Percentiles rank a stretch among this genome's conserved stretches.
phyloP scores from a whole-genome alignment of 202 grass and related monocot species.

The Setaria viridis region DNA sequence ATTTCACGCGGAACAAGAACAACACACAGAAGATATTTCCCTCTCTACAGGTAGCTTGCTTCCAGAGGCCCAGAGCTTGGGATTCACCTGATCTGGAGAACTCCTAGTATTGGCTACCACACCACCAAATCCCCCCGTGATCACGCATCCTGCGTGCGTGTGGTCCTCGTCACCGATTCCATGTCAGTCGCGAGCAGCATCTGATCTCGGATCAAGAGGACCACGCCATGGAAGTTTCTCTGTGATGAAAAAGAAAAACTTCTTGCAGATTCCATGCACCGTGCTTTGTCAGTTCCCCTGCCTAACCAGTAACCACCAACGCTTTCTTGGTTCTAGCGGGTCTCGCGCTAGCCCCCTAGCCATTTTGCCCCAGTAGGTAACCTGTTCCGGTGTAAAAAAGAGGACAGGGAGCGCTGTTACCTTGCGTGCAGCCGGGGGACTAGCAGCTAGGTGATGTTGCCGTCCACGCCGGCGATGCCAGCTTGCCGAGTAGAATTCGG shows the following conservation, averaged over 20 bases:
- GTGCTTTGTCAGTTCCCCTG: constrained; percentile 13
- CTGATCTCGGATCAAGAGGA: not conserved
- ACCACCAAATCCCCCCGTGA: not conserved
- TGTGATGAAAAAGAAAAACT: not conserved
- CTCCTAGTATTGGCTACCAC: not conserved
- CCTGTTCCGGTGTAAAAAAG: constrained; percentile 2
- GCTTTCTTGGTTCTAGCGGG: not conserved
- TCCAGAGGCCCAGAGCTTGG: no score
- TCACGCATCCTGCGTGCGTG: not conserved
- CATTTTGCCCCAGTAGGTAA: constrained; percentile 10
- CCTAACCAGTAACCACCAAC: constrained; percentile 13
- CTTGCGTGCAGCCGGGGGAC: constrained; percentile 37
- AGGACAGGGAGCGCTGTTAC: not conserved
- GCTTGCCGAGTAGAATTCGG: constrained; percentile 15
- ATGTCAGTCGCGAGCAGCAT: not conserved
- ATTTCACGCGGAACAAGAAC: not conserved
- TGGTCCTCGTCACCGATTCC: not conserved
- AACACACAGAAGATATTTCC: no score
- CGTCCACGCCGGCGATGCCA: not conserved
- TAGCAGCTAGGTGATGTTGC: constrained; percentile 1
- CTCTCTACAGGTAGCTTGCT: no score
- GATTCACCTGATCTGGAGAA: not conserved
- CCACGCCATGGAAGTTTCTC: constrained; percentile 1
- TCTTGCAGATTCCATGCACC: constrained; percentile 3
- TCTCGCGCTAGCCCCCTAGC: not conserved